A percentile compares a stretch with the other conserved stretches of the same genome.
These are phyloP conservation scores for Apium graveolens DNA, from an alignment of 129 eudicot species.

Conservation along the genomic window DNA sequence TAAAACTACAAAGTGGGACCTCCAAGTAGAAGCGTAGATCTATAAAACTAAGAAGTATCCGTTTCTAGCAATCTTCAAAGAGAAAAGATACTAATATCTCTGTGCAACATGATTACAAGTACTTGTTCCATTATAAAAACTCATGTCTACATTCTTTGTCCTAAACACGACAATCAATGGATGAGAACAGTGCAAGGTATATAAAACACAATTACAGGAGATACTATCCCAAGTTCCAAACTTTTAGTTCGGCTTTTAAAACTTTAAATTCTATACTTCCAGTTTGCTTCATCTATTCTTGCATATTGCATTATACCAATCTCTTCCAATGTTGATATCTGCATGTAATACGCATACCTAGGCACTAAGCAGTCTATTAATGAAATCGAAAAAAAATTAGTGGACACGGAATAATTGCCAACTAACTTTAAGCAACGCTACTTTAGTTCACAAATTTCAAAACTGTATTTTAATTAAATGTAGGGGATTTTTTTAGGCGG, in stretches of 20 bases:
- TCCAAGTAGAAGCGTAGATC: not conserved
- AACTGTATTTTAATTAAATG: not conserved
- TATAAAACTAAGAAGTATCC: not conserved
- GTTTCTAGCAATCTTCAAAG: not conserved
- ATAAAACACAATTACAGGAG: not conserved
- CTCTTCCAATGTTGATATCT: not conserved
- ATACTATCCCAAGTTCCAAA: not conserved
- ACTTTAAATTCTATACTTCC: not conserved
- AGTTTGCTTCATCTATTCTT: not conserved
- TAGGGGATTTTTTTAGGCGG: not conserved
- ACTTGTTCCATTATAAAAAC: not conserved
- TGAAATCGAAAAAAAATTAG: not conserved
- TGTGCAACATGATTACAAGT: not conserved
- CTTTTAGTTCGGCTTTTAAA: not conserved
- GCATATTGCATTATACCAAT: not conserved
- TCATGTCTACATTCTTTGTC: not conserved
- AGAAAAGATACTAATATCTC: not conserved
- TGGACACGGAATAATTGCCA: not conserved
- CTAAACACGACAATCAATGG: not conserved
- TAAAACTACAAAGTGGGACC: not conserved
- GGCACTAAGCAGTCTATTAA: not conserved
- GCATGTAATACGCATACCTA: not conserved
- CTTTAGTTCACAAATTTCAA: not conserved
- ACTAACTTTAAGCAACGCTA: not conserved
- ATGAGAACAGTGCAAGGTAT: not conserved